Percentiles rank a stretch among this genome's conserved stretches.
phyloP scores from a whole-genome alignment of 148 eudicot species.

The Camellia lanceoleosa region DNA sequence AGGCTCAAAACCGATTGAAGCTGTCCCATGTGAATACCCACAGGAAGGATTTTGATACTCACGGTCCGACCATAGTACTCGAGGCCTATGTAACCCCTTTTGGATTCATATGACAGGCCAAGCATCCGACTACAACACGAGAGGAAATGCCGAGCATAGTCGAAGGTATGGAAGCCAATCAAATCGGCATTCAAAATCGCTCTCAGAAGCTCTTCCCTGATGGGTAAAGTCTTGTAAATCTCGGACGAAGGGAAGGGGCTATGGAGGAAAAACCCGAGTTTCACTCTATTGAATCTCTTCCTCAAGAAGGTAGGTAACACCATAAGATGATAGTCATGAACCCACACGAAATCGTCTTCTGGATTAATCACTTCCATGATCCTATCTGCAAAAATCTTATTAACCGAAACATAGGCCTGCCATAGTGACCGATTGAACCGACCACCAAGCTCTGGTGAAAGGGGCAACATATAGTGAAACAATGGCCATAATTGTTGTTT shows the following conservation, averaged over 20 bases:
- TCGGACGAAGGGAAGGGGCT: conserved; percentile 53
- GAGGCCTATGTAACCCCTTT: conserved; percentile 46
- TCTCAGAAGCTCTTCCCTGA: conserved; percentile 45
- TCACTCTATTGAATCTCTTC: conserved; percentile 45
- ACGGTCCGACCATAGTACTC: conserved; percentile 52
- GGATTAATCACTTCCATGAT: conserved; percentile 57
- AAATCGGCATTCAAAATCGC: conserved; percentile 46
- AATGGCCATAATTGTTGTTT: conserved; percentile 52
- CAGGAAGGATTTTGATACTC: conserved; percentile 47
- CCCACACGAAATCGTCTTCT: conserved; percentile 54
- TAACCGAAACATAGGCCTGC: conserved; percentile 54
- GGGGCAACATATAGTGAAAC: conserved; percentile 50
- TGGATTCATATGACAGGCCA: conserved; percentile 47
- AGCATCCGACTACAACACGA: conserved; percentile 53
- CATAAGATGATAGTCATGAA: conserved; percentile 51
- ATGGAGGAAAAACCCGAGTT: conserved; percentile 48
- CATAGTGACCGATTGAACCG: conserved; percentile 41
- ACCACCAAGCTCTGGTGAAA: conserved; percentile 48
- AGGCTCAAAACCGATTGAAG: conserved; percentile 38
- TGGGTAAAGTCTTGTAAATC: conserved; percentile 45
- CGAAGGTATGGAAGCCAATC: conserved; percentile 50
- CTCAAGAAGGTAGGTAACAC: conserved; percentile 52
- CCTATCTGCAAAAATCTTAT: conserved; percentile 52
- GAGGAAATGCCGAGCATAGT: conserved; percentile 53
- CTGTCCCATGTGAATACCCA: conserved; percentile 50